phyloP scores from a whole-genome alignment of 2,329 filamentous ascomycete species.

The Ophiocordyceps camponoti-leonardi region DNA sequence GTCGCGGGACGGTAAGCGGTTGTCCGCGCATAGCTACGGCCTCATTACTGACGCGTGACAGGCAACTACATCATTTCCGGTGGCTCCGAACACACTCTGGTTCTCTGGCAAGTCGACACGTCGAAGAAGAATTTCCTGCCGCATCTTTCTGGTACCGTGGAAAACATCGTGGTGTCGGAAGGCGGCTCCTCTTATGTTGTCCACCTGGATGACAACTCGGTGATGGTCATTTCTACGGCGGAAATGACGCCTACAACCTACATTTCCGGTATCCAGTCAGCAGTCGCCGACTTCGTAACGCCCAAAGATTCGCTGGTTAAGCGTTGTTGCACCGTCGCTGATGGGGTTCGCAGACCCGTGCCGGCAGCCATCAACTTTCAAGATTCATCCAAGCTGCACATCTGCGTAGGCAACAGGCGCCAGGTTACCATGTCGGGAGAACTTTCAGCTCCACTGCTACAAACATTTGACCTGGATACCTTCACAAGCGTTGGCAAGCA shows the following conservation, averaged over 20 bases:
- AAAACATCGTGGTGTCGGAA: conserved; percentile 69
- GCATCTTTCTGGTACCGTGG: conserved; percentile 74
- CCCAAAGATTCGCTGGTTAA: conserved; percentile 35
- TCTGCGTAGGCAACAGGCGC: conserved; percentile 48
- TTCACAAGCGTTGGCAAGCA: conserved; percentile 71
- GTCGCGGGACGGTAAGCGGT: conserved; percentile 62
- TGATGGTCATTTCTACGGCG: conserved; percentile 77
- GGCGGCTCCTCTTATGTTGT: conserved; percentile 67
- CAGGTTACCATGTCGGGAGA: conserved; percentile 35
- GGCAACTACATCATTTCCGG: conserved; percentile 91
- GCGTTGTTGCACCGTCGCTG: conserved; percentile 28
- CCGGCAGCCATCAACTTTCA: conserved; percentile 46
- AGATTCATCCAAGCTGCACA: conserved; percentile 44
- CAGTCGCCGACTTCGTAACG: conserved; percentile 30
- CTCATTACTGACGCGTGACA: conserved; percentile 21
- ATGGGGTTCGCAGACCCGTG: conserved; percentile 29
- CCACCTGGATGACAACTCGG: conserved; percentile 79
- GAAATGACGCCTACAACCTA: conserved; percentile 75
- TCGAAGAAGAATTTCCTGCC: conserved; percentile 68
- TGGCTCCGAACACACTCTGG: conserved; percentile 73
- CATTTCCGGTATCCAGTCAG: conserved; percentile 64
- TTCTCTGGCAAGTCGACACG: conserved; percentile 88
- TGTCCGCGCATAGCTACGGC: not conserved
- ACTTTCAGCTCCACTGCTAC: conserved; percentile 43
- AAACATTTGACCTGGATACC: conserved; percentile 72